Evolutionary conservation across 2,329 filamentous ascomycete genomes (phyloP), one percentile per base, ranked within the genome.

Genomic region (Ophiostoma himal-ulmi): DNA sequence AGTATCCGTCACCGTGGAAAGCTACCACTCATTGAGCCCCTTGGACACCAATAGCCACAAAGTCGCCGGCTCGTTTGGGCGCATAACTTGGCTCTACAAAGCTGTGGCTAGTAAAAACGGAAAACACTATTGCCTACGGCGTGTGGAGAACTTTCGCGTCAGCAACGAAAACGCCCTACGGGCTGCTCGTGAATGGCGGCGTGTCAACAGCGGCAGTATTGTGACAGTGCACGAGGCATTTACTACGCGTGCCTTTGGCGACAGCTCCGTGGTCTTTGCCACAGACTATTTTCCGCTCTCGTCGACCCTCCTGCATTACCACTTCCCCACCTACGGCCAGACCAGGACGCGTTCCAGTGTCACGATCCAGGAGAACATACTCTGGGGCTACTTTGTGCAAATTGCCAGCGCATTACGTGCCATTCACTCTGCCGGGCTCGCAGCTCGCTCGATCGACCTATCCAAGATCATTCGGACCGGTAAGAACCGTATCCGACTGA

Each of bases 301-400:
- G 2, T 96, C 95, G 79, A 97, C 94, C 0, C 85, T 99, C 34
- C 88, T 90, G 44, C 94, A 98, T 76, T 88, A 91, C 75, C 92
- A 97, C 76, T 88, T 93, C 73, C 78, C 79, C 79, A 78, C 84
- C 70, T 78, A 82, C 82, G 71, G 83, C 78, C 75, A 81, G 73
- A 67, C 52, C 73, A 57, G 73, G 69, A 39, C 73, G 37, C 79
- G 73, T 79, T 34, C 76, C 75, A 86, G 80, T 76, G 75, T 79
- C 0, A 78, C 82, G 2, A 80, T 93, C 30, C 80, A 87, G 2
- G 94, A 98, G 78, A 87, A 89, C 70, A 84, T 92, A 1, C 80
- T 99, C 1, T 99, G 95, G 95, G 88, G 89, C 64, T 99, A 98
- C 78, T 88, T 97, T 72, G 91, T 94, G 6, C 95, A 99, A 78